Conservation (phyloP, 495 filamentous ascomycete species). For the Aspergillus affinis region DNA sequence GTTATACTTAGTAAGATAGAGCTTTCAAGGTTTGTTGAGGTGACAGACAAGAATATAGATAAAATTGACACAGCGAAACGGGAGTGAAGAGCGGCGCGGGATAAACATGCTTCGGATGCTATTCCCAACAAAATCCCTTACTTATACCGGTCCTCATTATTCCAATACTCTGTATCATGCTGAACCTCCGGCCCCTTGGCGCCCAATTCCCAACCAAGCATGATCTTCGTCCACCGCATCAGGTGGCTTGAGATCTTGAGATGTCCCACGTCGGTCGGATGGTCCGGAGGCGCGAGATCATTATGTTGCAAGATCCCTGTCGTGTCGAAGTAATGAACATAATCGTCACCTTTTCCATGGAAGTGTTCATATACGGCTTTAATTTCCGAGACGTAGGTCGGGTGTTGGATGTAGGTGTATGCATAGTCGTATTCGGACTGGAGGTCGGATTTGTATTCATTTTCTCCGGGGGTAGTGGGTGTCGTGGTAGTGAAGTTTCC, state of each 20-base stretch:
- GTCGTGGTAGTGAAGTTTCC: conserved; percentile 42
- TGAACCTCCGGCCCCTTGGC: conserved; percentile 61
- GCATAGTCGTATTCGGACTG: conserved; percentile 34
- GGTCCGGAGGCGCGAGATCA: conserved; percentile 62
- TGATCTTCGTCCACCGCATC: conserved; percentile 52
- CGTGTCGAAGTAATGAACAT: conserved; percentile 69
- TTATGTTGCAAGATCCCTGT: conserved; percentile 68
- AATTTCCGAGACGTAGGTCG: conserved; percentile 53
- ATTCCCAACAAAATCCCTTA: background rate
- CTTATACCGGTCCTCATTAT: conserved; percentile 50
- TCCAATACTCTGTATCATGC: conserved; percentile 63
- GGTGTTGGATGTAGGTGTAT: conserved; percentile 51
- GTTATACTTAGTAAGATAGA: no score
- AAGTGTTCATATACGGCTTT: conserved; percentile 56
- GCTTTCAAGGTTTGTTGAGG: no score
- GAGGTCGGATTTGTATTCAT: no score
- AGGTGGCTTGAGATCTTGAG: conserved; percentile 68
- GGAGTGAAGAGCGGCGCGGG: no score
- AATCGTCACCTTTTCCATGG: conserved; percentile 26
- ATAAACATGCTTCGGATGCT: no score
- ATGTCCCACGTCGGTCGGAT: conserved; percentile 67
- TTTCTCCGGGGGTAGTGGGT: no score
- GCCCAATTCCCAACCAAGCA: conserved; percentile 61
- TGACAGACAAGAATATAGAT: no score
- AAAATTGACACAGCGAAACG: no score